Evolutionary conservation across 2,329 filamentous ascomycete genomes (phyloP).

Genomic region (Hypoxylon sp.): DNA sequence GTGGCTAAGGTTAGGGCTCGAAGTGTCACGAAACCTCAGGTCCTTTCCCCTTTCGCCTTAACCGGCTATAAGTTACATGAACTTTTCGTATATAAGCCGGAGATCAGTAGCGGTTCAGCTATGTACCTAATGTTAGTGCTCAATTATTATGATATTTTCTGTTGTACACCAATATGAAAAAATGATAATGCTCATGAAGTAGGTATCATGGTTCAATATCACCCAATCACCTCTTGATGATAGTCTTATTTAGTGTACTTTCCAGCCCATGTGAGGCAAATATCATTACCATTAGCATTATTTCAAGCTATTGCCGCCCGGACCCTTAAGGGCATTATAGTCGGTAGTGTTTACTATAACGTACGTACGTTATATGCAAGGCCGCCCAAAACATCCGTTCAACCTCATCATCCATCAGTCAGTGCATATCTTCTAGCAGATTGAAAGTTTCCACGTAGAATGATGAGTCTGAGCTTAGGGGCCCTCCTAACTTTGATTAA

Average conservation of each 20-base stretch:
- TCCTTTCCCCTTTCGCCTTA: not conserved
- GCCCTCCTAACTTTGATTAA: not conserved
- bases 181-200: too few species aligned
- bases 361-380: not conserved
- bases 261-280: not conserved
- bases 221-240: not conserved
- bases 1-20: not conserved
- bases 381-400: constrained; percentile 4
- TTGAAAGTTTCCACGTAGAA: constrained; percentile 13
- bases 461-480: not conserved
- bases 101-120: not conserved
- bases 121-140: not conserved
- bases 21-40: not conserved
- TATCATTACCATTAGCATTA: not conserved
- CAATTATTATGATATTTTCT: not conserved
- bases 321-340: not conserved
- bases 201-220: not conserved
- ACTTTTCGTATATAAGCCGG: not conserved
- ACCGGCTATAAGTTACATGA: not conserved
- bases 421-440: not conserved
- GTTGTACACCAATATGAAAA: too few species aligned
- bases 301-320: not conserved
- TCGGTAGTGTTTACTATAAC: not conserved
- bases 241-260: not conserved
- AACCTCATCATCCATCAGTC: not conserved